phyloP scores from a whole-genome alignment of 2,329 filamentous ascomycete species.

The Tolypocladium sp. region DNA sequence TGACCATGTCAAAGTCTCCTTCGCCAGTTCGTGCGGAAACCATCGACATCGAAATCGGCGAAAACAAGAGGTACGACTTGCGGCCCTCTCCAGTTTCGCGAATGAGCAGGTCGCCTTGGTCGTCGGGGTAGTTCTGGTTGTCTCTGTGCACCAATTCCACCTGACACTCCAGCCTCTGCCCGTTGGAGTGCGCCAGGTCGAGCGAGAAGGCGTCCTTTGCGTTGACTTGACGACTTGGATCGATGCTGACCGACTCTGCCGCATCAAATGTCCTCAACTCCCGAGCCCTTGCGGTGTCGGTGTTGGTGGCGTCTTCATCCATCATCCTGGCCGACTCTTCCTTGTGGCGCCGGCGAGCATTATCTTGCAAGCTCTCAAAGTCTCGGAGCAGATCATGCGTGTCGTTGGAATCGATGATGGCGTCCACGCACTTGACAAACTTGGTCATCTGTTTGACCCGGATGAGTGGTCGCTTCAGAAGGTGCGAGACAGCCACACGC shows the following conservation, averaged over 20 bases:
- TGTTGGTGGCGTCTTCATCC: constrained; percentile 79
- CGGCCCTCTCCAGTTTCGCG: constrained; percentile 75
- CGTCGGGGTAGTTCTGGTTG: constrained; percentile 55
- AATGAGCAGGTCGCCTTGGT: constrained; percentile 78
- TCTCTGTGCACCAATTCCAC: constrained; percentile 83
- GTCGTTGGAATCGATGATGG: constrained; percentile 39
- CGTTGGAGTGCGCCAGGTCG: constrained; percentile 77
- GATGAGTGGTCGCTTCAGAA: constrained; percentile 81
- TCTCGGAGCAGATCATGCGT: constrained; percentile 29
- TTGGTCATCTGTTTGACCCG: constrained; percentile 82
- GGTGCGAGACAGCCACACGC: constrained; percentile 85
- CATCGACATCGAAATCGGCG: constrained; percentile 65
- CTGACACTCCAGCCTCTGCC: constrained; percentile 81
- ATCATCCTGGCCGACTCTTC: constrained; percentile 63
- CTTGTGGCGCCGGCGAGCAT: constrained; percentile 55
- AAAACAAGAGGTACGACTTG: constrained; percentile 75
- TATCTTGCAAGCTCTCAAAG: constrained; percentile 67
- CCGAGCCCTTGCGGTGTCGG: constrained; percentile 71
- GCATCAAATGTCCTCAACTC: constrained; percentile 70
- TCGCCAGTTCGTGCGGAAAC: constrained; percentile 77
- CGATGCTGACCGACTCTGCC: constrained; percentile 60
- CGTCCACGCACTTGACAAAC: constrained; percentile 62
- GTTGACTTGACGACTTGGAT: constrained; percentile 71
- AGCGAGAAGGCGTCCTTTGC: constrained; percentile 87
- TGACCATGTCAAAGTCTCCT: constrained; percentile 58